A percentile compares a stretch with the other conserved stretches of the same genome.
Evolutionary conservation across 2,329 filamentous ascomycete species (phyloP).

Genomic region (Fusarium protoensiforme): DNA sequence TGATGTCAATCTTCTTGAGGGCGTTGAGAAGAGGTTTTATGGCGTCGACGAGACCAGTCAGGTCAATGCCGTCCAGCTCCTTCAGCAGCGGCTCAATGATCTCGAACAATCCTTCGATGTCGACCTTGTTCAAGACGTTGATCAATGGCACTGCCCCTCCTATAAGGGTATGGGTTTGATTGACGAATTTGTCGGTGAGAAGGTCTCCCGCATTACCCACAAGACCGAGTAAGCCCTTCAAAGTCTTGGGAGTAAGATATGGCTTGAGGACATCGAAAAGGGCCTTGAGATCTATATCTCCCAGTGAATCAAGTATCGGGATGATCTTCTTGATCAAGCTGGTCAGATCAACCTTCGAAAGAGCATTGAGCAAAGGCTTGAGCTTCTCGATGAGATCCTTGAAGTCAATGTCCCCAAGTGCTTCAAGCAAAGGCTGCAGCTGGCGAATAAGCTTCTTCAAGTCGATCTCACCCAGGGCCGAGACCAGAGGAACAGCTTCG

Average conservation of each 20-base stretch:
- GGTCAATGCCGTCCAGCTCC: constrained; percentile 48
- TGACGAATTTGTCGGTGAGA: constrained; percentile 52
- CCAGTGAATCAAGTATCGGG: constrained; percentile 47
- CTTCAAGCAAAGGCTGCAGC: constrained; percentile 46
- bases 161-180: constrained; percentile 53
- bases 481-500: constrained; percentile 51
- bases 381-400: constrained; percentile 44
- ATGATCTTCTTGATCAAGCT: constrained; percentile 44
- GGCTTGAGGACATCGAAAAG: constrained; percentile 49
- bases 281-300: constrained; percentile 48
- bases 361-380: constrained; percentile 45
- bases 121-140: constrained; percentile 48
- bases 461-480: constrained; percentile 49
- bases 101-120: constrained; percentile 51
- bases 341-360: constrained; percentile 46
- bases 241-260: constrained; percentile 47
- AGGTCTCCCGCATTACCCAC: constrained; percentile 52
- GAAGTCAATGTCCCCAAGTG: constrained; percentile 49
- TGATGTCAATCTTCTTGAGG: constrained; percentile 52
- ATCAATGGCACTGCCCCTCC: constrained; percentile 52
- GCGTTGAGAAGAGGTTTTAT: constrained; percentile 51
- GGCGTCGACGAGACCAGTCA: constrained; percentile 47
- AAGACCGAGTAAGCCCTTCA: constrained; percentile 50
- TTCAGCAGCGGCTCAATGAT: constrained; percentile 51
- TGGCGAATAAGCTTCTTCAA: constrained; percentile 47